Evolutionary conservation across 192 early-diverging fungal species (phyloP).

Genomic region (Coemansia sp.): DNA sequence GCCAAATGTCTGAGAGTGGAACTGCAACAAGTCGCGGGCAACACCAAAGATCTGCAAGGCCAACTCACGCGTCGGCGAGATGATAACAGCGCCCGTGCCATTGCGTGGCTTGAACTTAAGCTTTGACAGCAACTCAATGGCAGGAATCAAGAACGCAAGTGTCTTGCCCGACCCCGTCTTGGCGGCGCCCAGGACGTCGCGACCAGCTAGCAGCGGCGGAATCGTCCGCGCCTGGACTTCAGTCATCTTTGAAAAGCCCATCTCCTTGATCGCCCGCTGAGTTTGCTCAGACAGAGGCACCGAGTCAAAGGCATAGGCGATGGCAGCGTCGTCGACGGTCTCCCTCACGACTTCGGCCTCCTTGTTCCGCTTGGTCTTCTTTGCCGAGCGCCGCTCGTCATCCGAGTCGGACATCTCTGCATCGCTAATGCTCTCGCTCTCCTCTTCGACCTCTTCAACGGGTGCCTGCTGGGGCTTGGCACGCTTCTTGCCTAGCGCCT

Average conservation of each 20-base stretch:
- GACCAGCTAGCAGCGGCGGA: constrained; percentile 91
- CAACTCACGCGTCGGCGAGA: constrained; percentile 97
- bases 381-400: constrained; percentile 1
- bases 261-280: constrained; percentile 80
- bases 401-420: constrained; percentile 8
- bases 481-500: constrained; percentile 8
- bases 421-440: constrained; percentile 14
- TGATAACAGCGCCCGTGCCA: constrained; percentile 92
- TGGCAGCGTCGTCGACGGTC: constrained; percentile 2
- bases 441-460: constrained; percentile 9
- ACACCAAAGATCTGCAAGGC: constrained; percentile 99
- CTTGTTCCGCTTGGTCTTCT: constrained; percentile 13
- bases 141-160: constrained; percentile 94
- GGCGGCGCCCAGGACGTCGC: constrained; percentile 97
- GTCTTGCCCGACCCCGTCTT: constrained; percentile 99
- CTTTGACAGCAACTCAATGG: constrained; percentile 85
- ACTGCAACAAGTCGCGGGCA: constrained; percentile 90
- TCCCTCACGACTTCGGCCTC: constrained; percentile 8
- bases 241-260: constrained; percentile 95
- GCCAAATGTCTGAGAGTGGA: constrained; percentile 97
- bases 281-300: constrained; percentile 82
- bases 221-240: constrained; percentile 96
- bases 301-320: constrained; percentile 67
- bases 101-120: constrained; percentile 97
- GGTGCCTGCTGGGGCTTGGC: constrained; percentile 11